Evolutionary conservation across 1,284 basidiomycete genomes (phyloP).

Genomic region (Rhodotorula sp.): DNA sequence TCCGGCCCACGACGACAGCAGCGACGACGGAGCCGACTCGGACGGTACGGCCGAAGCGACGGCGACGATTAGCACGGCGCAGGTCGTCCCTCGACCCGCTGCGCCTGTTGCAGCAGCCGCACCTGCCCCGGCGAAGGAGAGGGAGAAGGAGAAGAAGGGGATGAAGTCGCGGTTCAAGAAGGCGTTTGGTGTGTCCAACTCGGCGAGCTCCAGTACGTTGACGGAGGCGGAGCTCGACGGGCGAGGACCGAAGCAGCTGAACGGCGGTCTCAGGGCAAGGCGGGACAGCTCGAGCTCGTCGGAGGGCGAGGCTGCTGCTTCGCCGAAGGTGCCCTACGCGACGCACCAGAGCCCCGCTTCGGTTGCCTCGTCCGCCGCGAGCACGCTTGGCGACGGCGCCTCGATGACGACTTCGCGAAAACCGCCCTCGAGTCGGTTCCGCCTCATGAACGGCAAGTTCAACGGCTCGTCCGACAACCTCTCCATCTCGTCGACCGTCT

Average conservation of each 20-base stretch:
- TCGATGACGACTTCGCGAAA: conserved; percentile 22
- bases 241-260: conserved; percentile 16
- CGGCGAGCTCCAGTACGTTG: conserved; percentile 10
- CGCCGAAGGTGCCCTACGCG: conserved; percentile 1
- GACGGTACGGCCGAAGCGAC: conserved; percentile 37
- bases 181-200: conserved; percentile 30
- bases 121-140: not conserved
- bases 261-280: conserved; percentile 4
- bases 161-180: conserved; percentile 36
- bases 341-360: conserved; percentile 15
- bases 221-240: conserved; percentile 26
- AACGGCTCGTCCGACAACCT: conserved; percentile 97
- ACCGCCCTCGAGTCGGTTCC: conserved; percentile 33
- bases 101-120: not conserved
- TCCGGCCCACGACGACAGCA: conserved; percentile 8
- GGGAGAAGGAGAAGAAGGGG: conserved; percentile 35
- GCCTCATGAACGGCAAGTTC: conserved; percentile 80
- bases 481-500: conserved; percentile 93
- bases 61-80: conserved; percentile 2
- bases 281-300: conserved; percentile 16
- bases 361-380: conserved; percentile 10
- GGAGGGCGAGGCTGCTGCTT: conserved; percentile 11
- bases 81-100: not conserved
- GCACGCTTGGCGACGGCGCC: conserved; percentile 13
- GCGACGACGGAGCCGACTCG: conserved; percentile 26